Conservation (phyloP, 768 basidiomycete genomes). For the Calocybe indica region DNA sequence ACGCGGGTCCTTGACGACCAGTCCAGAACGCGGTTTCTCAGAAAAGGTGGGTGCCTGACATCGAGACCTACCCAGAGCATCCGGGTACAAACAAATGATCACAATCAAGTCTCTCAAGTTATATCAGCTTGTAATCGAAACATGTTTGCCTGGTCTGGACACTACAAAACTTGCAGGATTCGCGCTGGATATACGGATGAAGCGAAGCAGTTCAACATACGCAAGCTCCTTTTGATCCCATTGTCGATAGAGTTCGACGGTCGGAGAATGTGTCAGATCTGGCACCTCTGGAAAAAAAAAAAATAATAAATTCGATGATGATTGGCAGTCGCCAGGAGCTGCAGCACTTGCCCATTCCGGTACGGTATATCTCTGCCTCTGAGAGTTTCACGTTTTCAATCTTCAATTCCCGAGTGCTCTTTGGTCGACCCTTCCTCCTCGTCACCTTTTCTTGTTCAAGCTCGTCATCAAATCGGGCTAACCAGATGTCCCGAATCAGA, state of each 20-base stretch:
- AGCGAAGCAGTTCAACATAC: conserved; percentile 66
- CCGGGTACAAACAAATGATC: too few species aligned
- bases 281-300: conserved; percentile 51
- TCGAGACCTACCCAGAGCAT: too few species aligned
- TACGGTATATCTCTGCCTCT: conserved; percentile 70
- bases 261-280: conserved; percentile 70
- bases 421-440: conserved; percentile 71
- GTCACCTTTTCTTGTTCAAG: conserved; percentile 53
- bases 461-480: conserved; percentile 64
- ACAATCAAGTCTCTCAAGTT: too few species aligned
- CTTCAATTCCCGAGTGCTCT: conserved; percentile 58
- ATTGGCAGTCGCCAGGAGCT: not conserved
- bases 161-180: conserved; percentile 41
- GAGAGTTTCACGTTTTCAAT: conserved; percentile 66
- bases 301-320: conserved; percentile 1
- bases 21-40: too few species aligned
- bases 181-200: conserved; percentile 66
- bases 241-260: conserved; percentile 61
- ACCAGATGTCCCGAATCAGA: conserved; percentile 63
- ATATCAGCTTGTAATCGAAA: conserved; percentile 16
- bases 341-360: conserved; percentile 64
- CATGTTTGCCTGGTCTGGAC: conserved; percentile 58
- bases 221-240: conserved; percentile 79
- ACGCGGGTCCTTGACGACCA: too few species aligned
- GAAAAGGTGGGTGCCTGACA: too few species aligned